Evolutionary conservation across 495 filamentous ascomycete species (phyloP).

Genomic region (Parachaetomium inaequale): DNA sequence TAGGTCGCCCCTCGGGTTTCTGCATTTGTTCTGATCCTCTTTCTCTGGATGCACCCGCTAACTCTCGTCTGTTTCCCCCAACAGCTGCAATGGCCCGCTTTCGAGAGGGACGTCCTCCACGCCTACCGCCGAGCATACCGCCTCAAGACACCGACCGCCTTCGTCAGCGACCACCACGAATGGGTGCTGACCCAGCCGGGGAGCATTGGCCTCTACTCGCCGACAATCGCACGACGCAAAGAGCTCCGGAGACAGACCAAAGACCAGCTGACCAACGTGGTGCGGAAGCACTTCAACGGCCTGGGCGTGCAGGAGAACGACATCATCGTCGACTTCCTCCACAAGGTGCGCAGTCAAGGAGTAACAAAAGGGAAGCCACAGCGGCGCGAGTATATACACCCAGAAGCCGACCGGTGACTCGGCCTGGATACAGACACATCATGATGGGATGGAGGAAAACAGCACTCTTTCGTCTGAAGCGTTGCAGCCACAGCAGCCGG

Average conservation of each 20-base stretch:
- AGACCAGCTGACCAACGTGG: constrained; percentile 73
- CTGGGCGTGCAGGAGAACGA: constrained; percentile 82
- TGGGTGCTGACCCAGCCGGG: constrained; percentile 65
- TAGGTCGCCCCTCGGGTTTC: constrained; percentile 16
- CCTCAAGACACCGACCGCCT: constrained; percentile 66
- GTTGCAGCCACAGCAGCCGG: background rate
- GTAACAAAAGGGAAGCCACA: constrained; percentile 32
- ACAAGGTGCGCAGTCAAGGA: constrained; percentile 61
- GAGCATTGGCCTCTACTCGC: constrained; percentile 63
- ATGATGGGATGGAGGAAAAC: constrained; percentile 14
- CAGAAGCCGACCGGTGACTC: constrained; percentile 20
- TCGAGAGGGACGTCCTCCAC: constrained; percentile 69
- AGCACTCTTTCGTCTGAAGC: constrained; percentile 11
- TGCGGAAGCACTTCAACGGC: constrained; percentile 87
- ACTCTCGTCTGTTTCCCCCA: constrained; percentile 14
- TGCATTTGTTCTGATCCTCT: background rate
- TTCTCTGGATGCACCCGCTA: constrained; percentile 12
- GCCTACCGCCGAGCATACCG: constrained; percentile 76
- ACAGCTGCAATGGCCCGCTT: constrained; percentile 73
- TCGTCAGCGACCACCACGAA: constrained; percentile 66
- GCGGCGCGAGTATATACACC: constrained; percentile 26
- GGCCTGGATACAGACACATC: background rate
- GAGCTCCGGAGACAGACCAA: constrained; percentile 64
- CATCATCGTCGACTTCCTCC: constrained; percentile 80
- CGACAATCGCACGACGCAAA: constrained; percentile 65